Evolutionary conservation across 495 filamentous ascomycete species (phyloP), one percentile per base, ranked within the genome.

Genomic region (Cenococcum geophilum): DNA sequence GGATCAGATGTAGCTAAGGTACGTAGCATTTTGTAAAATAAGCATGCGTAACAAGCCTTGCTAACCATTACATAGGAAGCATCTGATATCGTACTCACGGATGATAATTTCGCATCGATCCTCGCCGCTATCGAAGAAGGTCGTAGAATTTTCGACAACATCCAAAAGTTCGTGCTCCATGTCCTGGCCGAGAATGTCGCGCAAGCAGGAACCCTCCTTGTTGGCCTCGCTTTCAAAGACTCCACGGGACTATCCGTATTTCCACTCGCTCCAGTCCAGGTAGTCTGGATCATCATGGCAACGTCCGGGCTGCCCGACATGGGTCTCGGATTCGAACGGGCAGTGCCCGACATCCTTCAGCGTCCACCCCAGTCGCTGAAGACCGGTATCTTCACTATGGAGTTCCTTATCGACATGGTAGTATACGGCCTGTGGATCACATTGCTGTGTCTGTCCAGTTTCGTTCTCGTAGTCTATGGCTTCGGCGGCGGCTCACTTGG

Each of bases 1-100:
- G 89, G 89, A 1, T 87, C 83, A 32, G 90, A 95, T 71, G 89
- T 92, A 21, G 87, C 90, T n/a, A 92, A 89, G n/a, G n/a, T n/a
- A n/a, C n/a, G n/a, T n/a, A n/a, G n/a, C n/a, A n/a, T n/a, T n/a
- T n/a, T n/a, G n/a, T n/a, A n/a, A n/a, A n/a, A n/a, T n/a, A n/a
- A n/a, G n/a, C n/a, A n/a, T n/a, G n/a, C n/a, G n/a, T n/a, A n/a
- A n/a, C n/a, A n/a, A n/a, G n/a, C n/a, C n/a, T n/a, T n/a, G n/a
- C n/a, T n/a, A n/a, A n/a, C n/a, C n/a, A n/a, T n/a, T n/a, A n/a
- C n/a, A n/a, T n/a, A n/a, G 69, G 88, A 91, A 67, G 89, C 89
- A 2, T 86, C 88, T 0, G 87, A 89, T 62, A 84, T 95, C 71
- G 84, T 95, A 14, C 77, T 95, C 27, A 83, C 85, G 0, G 86